These are phyloP conservation scores for Murraya koenigii DNA, from an alignment of 345 rosid species.

Conservation along the genomic window DNA sequence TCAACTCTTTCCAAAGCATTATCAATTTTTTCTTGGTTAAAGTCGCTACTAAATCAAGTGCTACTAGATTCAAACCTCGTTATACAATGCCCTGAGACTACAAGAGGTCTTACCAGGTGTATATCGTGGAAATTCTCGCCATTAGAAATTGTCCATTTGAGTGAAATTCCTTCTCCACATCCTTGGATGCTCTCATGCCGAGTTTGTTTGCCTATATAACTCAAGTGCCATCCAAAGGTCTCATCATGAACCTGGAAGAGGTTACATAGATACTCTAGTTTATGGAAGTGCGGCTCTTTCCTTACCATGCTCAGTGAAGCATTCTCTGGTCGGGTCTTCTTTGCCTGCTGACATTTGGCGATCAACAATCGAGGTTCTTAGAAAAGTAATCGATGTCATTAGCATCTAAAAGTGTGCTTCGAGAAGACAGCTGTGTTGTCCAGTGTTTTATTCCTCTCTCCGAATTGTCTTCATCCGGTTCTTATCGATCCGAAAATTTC, in stretches of 20 bases:
- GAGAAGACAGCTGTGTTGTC: conserved; percentile 65
- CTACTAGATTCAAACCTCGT: conserved; percentile 42
- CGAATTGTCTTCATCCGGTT: conserved; percentile 72
- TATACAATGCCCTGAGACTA: conserved; percentile 60
- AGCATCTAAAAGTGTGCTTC: conserved; percentile 52
- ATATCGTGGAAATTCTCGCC: conserved; percentile 36
- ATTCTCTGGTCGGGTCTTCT: conserved; percentile 50
- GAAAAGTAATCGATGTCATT: conserved; percentile 79
- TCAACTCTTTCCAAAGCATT: conserved; percentile 47
- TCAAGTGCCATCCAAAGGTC: conserved; percentile 28
- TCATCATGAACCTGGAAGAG: conserved; percentile 39
- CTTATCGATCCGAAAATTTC: conserved; percentile 65
- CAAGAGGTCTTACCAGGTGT: conserved; percentile 48
- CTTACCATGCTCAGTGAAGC: conserved; percentile 66
- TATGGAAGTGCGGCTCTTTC: conserved; percentile 63
- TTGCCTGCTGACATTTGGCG: conserved; percentile 58
- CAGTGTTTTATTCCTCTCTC: conserved; percentile 78
- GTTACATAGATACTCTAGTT: conserved; percentile 30
- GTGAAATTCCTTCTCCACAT: conserved; percentile 63
- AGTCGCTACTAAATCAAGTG: conserved; percentile 26
- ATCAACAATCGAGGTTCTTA: conserved; percentile 62
- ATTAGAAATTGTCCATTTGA: conserved; percentile 47
- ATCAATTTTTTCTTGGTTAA: conserved; percentile 50
- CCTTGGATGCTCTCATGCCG: conserved; percentile 39
- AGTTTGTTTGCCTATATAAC: conserved; percentile 36